phyloP scores from a whole-genome alignment of 2,329 filamentous ascomycete species.

The Verticillium nubilum region DNA sequence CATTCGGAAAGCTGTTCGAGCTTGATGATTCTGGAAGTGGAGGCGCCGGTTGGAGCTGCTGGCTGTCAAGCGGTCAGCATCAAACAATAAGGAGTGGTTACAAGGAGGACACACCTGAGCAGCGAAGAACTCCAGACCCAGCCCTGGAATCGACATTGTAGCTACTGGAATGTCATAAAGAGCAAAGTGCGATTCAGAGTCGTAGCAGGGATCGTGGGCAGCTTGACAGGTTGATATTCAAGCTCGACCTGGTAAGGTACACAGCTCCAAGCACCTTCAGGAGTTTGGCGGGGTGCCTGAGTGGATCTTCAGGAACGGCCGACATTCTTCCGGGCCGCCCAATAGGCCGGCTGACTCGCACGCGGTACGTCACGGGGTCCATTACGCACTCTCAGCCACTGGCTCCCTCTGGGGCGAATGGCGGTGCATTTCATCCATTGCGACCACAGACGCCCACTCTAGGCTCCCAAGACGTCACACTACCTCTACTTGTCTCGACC shows the following conservation, averaged over 20 bases:
- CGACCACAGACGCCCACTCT: not conserved
- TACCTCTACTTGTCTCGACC: not conserved
- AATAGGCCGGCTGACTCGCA: not conserved
- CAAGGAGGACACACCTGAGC: constrained; percentile 41
- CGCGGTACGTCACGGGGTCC: not conserved
- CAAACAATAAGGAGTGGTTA: constrained; percentile 14
- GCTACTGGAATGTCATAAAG: constrained; percentile 3
- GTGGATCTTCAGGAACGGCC: not conserved
- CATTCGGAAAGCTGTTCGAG: constrained; percentile 68
- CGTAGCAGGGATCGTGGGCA: not conserved
- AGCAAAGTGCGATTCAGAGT: not conserved
- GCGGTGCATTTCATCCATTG: not conserved
- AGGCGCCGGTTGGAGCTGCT: not conserved
- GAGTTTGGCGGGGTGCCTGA: not conserved
- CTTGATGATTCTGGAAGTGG: constrained; percentile 31
- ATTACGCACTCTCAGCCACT: not conserved
- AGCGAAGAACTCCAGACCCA: constrained; percentile 55
- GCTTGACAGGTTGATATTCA: too few relatives aligned
- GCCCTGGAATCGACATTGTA: constrained; percentile 67
- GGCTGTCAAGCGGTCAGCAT: not conserved
- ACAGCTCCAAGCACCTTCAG: not conserved
- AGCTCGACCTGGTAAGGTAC: too few relatives aligned
- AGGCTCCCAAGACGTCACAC: not conserved
- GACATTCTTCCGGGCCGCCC: not conserved
- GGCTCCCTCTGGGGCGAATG: not conserved